These are phyloP conservation scores for Sclerotinia trifoliorum DNA, from an alignment of 2,329 filamentous ascomycete genomes.

Conservation along the genomic window DNA sequence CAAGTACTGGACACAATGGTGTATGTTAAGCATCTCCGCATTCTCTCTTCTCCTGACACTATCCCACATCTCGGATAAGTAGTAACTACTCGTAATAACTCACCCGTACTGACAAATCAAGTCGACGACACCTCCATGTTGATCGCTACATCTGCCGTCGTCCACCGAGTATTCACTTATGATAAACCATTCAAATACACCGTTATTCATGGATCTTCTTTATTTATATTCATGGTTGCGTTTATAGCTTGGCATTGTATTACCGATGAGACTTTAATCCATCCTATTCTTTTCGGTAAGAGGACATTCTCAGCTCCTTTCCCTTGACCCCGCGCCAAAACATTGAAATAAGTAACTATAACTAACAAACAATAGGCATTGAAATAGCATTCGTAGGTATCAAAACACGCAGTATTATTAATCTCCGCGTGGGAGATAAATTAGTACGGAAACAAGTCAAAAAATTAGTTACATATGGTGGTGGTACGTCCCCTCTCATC, in stretches of 20 bases:
- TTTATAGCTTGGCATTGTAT: constrained; percentile 44
- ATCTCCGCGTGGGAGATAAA: constrained; percentile 30
- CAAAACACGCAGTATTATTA: constrained; percentile 37
- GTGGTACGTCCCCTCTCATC: constrained; percentile 27
- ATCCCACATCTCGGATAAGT: neutral
- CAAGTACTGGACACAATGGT: constrained; percentile 49
- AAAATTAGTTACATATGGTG: constrained; percentile 33
- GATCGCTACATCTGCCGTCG: constrained; percentile 50
- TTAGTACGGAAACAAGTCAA: constrained; percentile 32
- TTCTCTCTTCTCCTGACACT: neutral
- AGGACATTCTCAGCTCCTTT: neutral
- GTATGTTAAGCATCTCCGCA: constrained; percentile 32
- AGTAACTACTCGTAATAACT: neutral
- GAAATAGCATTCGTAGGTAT: constrained; percentile 29
- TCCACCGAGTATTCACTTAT: constrained; percentile 50
- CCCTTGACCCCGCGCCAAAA: neutral
- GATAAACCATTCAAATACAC: constrained; percentile 49
- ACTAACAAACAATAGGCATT: constrained; percentile 24
- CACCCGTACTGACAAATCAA: constrained; percentile 39
- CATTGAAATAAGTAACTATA: neutral
- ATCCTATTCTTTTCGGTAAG: constrained; percentile 30
- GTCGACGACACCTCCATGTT: constrained; percentile 62
- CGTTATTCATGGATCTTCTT: constrained; percentile 43
- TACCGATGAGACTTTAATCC: constrained; percentile 28
- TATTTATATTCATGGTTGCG: constrained; percentile 43